Evolutionary conservation across 2,329 filamentous ascomycete species (phyloP).

Genomic region (Amauroascus verrucosus): DNA sequence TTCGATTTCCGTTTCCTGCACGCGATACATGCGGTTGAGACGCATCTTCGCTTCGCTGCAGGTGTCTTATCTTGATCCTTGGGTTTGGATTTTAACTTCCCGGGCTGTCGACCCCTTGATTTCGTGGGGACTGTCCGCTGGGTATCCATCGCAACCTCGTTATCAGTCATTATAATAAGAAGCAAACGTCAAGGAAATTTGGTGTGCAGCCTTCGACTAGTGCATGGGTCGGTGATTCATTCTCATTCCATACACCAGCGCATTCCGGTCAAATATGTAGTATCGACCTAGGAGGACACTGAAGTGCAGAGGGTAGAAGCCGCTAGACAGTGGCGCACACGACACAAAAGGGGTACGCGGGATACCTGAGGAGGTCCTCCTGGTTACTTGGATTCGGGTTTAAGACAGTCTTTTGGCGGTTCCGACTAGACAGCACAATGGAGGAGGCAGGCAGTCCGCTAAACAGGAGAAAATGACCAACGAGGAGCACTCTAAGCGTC

Average conservation of each 20-base stretch:
- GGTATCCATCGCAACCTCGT: not conserved
- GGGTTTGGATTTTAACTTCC: conserved; percentile 25
- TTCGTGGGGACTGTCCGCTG: conserved; percentile 6
- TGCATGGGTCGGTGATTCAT: not conserved
- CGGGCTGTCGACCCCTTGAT: conserved; percentile 16
- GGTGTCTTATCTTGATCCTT: conserved; percentile 21
- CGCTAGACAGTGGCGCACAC: not conserved
- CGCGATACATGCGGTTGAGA: conserved; percentile 75
- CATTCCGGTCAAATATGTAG: not conserved
- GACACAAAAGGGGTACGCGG: no score
- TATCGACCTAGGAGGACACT: not conserved
- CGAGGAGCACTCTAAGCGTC: not conserved
- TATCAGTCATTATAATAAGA: not conserved
- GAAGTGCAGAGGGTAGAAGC: not conserved
- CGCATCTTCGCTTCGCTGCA: conserved; percentile 57
- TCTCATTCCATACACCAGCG: not conserved
- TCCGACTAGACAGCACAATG: no score
- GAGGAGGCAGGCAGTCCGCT: not conserved
- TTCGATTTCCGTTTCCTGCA: conserved; percentile 72
- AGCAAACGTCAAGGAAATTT: no score
- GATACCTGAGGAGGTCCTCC: no score
- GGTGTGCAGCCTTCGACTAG: not conserved
- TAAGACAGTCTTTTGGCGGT: no score
- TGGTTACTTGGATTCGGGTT: no score
- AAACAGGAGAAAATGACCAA: not conserved